Evolutionary conservation across 192 early-diverging fungal genomes (phyloP).

Genomic region (Entomortierella lignicola): DNA sequence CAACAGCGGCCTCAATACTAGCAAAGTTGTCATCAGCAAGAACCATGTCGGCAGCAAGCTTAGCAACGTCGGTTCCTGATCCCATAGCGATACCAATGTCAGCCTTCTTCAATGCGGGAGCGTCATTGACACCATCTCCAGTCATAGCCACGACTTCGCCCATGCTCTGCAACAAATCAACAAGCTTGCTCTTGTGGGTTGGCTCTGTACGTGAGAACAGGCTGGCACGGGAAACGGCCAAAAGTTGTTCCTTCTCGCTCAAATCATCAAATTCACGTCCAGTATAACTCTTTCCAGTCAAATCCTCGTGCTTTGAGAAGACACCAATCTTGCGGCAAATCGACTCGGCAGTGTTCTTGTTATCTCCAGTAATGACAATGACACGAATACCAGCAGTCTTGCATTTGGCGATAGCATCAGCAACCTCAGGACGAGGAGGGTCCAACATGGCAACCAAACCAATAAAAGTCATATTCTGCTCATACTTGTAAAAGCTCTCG

Average conservation of each 20-base stretch:
- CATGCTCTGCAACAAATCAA: conserved; percentile 86
- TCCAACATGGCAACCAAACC: conserved; percentile 98
- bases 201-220: conserved; percentile 98
- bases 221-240: conserved; percentile 78
- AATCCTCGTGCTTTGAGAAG: conserved; percentile 75
- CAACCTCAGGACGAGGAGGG: conserved; percentile 95
- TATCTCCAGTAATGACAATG: conserved; percentile 98
- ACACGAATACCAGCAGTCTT: conserved; percentile 96
- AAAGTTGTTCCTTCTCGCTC: conserved; percentile 72
- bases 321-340: conserved; percentile 97
- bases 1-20: conserved; percentile 96
- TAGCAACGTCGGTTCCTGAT: conserved; percentile 97
- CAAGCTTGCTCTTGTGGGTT: conserved; percentile 93
- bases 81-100: conserved; percentile 99
- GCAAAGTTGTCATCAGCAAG: conserved; percentile 99
- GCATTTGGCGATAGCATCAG: conserved; percentile 85
- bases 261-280: conserved; percentile 97
- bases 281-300: conserved; percentile 80
- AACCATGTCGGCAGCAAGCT: conserved; percentile 98
- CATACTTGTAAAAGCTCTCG: conserved; percentile 75
- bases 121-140: conserved; percentile 99
- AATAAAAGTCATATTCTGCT: conserved; percentile 91
- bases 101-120: conserved; percentile 96
- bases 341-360: conserved; percentile 95
- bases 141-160: conserved; percentile 95